Evolutionary conservation across 192 early-diverging fungal genomes (phyloP), one percentile per base, ranked within the genome.

Genomic region (Linnemannia hyalina): DNA sequence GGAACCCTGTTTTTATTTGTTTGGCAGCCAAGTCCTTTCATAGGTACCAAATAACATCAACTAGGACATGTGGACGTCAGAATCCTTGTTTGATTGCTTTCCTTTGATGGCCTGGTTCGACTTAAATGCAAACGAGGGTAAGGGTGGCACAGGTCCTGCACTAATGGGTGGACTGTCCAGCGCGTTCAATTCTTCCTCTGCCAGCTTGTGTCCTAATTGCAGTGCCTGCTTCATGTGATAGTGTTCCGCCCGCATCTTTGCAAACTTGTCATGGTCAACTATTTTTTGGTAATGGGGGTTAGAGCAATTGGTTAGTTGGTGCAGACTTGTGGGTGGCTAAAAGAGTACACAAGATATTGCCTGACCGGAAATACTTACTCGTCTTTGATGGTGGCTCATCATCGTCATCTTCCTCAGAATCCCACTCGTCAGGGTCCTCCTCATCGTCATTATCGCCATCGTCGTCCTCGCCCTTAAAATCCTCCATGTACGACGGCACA

Each of bases 171-270:
- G 81, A n/a, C 81, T 82, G 23, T 77, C 75, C 46, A 77, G 6
- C 6, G 81, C 70, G 7, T 22, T 42, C 38, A 82, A 47, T 63
- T 93, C 90, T 22, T 90, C 88, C 22, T 94, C 91, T 26, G 92
- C 89, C 47, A 94, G 75, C 35, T 91, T 88, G 72, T 88, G 89
- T 18, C 88, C 88, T 68, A 93, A 79, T 81, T 90, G 72, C 68
- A 96, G 82, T 36, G 94, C 95, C 22, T 91, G 89, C 75, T 94
- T 94, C 96, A 97, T 97, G 76, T 98, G 94, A 88, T 99, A 99
- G 82, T 99, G 98, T 70, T 95, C 88, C 6, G 95, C 88, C 74
- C 98, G 91, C 88, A 96, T 89, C 78, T 92, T 90, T 54, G 91
- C 91, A 89, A 99, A 99, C 85, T 92, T 90, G 54, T 92, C 89